Base-by-base conservation (phyloP, 495 filamentous ascomycete genomes). In the Letharia columbiana region DNA sequence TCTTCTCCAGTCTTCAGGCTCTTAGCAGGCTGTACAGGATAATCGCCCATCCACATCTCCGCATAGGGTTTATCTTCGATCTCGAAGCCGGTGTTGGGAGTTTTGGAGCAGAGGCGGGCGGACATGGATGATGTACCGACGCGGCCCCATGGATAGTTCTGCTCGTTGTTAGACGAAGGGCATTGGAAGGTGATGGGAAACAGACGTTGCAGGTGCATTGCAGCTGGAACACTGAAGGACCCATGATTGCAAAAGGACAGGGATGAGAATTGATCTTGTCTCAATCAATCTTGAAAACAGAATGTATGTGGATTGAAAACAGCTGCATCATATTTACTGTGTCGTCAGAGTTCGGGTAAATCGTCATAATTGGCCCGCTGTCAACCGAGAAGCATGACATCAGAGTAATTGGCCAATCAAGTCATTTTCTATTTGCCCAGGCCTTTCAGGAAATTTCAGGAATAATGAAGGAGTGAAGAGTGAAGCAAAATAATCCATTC, bases 31-130 rank as follows among this genome's bases (percentile, higher is more conserved):
- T 86, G 84, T 28, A 82, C 83, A 0, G 89, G 89, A 67, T 92
- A 91, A 49, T 90, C 90, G 5, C 89, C 89, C 78, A 92, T 86
- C 90, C 89, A 92, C 80, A 91, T 88, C 71, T 83, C 81, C 0
- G 81, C 80, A 66, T 83, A 82, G 4, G 70, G 68, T 63, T 83
- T 69, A n/a, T 72, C 68, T 37, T 80, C 75, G 10, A 83, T 73
- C 9, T 70, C 61, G 60, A 75, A 76, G 12, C 49, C 71, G 2
- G 69, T 74, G 0, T 76, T 75, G 0, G 81, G 78, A 8, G 80
- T 79, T 62, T 81, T 72, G 0, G 78, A 75, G 73, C 78, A 80
- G 2, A 80, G 68, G 15, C 72, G 69, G 0, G 75, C 81, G 5
- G 74, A 78, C 2, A 80, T 47, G 2, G 80, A 83, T 0, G 78